These are phyloP conservation scores for Aspergillus taichungensis DNA, from an alignment of 495 filamentous ascomycete species.

Conservation along the genomic window DNA sequence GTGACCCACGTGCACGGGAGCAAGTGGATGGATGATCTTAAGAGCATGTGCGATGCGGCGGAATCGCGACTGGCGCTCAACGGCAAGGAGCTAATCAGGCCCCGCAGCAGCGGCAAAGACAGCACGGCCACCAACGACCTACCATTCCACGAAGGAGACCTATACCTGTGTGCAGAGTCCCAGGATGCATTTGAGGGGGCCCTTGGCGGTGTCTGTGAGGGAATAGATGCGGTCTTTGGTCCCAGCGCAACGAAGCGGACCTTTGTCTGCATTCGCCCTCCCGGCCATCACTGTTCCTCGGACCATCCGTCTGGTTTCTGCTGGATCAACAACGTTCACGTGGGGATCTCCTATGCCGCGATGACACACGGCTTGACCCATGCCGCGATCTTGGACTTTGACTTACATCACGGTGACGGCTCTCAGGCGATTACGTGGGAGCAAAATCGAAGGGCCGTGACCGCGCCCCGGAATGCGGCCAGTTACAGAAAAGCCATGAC, in stretches of 20 bases:
- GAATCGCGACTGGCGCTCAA: slow-evolving; percentile 62
- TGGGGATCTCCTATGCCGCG: slow-evolving; percentile 85
- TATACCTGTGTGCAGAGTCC: slow-evolving; percentile 83
- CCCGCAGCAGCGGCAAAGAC: slow-evolving; percentile 35
- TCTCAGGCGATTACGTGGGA: slow-evolving; percentile 88
- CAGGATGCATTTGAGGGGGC: slow-evolving; percentile 82
- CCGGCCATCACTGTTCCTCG: slow-evolving; percentile 90
- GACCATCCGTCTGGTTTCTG: slow-evolving; percentile 88
- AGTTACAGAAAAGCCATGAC: slow-evolving; percentile 73
- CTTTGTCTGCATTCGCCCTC: slow-evolving; percentile 78
- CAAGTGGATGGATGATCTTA: slow-evolving; percentile 88
- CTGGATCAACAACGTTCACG: slow-evolving; percentile 97
- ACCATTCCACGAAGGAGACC: slow-evolving; percentile 69
- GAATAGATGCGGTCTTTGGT: slow-evolving; percentile 76
- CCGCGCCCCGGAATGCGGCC: slow-evolving; percentile 53
- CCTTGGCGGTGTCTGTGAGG: slow-evolving; percentile 82
- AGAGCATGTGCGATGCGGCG: slow-evolving; percentile 69
- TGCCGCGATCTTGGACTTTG: slow-evolving; percentile 93
- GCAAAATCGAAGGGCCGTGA: slow-evolving; percentile 57
- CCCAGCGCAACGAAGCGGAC: slow-evolving; percentile 50
- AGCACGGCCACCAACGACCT: slow-evolving; percentile 32
- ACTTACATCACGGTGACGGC: slow-evolving; percentile 93
- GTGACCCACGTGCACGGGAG: slow-evolving; percentile 78
- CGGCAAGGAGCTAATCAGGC: slow-evolving; percentile 66
- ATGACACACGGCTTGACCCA: slow-evolving; percentile 79